A percentile compares a stretch with the other conserved stretches of the same genome.
Conservation (phyloP, 2,329 filamentous ascomycete species). For the Stemphylium vesicarium region DNA sequence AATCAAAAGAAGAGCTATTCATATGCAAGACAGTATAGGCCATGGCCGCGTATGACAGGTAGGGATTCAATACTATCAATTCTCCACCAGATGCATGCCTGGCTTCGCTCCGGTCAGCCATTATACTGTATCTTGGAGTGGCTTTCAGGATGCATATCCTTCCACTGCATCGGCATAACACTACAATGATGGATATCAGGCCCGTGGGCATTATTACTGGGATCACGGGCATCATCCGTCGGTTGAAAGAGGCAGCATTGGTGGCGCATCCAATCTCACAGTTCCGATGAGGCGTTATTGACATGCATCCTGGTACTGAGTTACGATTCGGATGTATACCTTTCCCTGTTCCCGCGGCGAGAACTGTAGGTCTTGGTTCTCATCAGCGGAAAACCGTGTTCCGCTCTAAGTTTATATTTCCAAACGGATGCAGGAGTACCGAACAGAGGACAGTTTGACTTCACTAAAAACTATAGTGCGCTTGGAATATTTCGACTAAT, state of each 20-base stretch:
- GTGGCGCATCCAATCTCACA: slow-evolving; percentile 5
- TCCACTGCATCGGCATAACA: neutral
- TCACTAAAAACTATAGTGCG: no score
- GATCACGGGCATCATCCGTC: neutral
- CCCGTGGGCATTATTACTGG: neutral
- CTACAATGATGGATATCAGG: neutral
- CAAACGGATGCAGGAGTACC: neutral
- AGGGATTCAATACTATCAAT: no score
- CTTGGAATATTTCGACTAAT: no score
- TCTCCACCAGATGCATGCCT: no score
- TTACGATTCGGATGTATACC: neutral
- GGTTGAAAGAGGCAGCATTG: neutral
- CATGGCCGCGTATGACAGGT: no score
- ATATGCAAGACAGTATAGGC: no score
- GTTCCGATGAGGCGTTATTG: slow-evolving; percentile 14
- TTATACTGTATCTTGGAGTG: no score
- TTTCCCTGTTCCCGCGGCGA: slow-evolving; percentile 1
- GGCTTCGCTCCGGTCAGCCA: no score
- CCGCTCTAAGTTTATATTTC: neutral
- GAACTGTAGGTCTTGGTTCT: slow-evolving; percentile 5
- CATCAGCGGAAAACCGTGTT: neutral
- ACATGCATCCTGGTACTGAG: neutral
- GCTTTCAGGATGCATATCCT: no score
- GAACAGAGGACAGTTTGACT: no score
- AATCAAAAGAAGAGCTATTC: no score